phyloP scores from a whole-genome alignment of 345 rosid species.

The Ceriops decandra region DNA sequence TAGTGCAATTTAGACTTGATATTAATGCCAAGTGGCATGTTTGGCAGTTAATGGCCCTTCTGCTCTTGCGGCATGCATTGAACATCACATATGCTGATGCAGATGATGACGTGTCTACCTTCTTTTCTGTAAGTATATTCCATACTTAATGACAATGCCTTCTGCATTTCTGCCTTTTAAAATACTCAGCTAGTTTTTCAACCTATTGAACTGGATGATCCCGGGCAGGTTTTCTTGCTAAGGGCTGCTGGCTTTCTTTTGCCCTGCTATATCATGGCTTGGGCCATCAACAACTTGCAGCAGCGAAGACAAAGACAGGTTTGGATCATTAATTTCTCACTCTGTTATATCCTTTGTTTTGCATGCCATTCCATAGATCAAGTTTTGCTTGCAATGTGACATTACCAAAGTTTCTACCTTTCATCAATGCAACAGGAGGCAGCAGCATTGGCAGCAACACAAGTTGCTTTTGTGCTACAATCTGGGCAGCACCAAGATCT shows the following conservation, averaged over 20 bases:
- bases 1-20: slow-evolving; percentile 2
- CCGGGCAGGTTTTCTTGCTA: slow-evolving; percentile 70
- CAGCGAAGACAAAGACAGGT: slow-evolving; percentile 96
- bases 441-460: slow-evolving; percentile 82
- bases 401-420: slow-evolving; percentile 12
- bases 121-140: slow-evolving; percentile 62
- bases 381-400: neutral
- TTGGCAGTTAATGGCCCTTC: slow-evolving; percentile 75
- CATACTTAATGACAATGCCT: neutral
- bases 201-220: neutral
- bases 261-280: slow-evolving; percentile 97
- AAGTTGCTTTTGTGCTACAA: slow-evolving; percentile 81
- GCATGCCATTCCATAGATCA: neutral
- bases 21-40: slow-evolving; percentile 1
- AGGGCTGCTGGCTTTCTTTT: slow-evolving; percentile 79
- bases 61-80: slow-evolving; percentile 72
- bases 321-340: neutral
- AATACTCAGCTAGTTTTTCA: neutral
- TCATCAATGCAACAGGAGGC: slow-evolving; percentile 58
- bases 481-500: slow-evolving; percentile 69
- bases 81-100: slow-evolving; percentile 57
- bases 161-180: neutral
- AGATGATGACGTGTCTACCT: slow-evolving; percentile 61
- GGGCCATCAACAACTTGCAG: slow-evolving; percentile 93
- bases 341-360: neutral